Base-by-base conservation (phyloP, 768 basidiomycete genomes). In the Boletus pseudopeckii region DNA sequence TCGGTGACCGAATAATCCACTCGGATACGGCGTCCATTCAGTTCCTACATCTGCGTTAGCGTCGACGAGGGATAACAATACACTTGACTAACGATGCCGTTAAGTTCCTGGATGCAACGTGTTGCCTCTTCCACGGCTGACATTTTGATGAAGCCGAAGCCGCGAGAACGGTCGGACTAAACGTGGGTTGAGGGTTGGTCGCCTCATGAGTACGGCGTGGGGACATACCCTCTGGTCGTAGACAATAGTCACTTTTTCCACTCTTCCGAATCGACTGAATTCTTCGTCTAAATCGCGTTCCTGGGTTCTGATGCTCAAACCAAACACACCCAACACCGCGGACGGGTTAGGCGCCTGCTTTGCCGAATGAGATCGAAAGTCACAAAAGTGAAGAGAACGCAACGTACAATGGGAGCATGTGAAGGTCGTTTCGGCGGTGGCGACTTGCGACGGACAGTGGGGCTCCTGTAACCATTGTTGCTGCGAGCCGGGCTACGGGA, bases 61-160 rank as follows among this genome's bases (percentile, higher is more conserved):
- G 55, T 13, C 4, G 28, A 45, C 4, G 22, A 49, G 30, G 37
- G 26, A 45, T 1, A 36, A 7, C 0, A 24, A 20, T 28, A 38
- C 15, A 15, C 0, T 6, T 18, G 17, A 80, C 90, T 61, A 71
- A 95, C 92, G 45, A 95, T 73, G 38, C 97, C 97, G 67, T 98
- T 98, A 45, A 98, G 77, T 64, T 92, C 90, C 55, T 86, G 83
- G 63, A 99, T 89, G 72, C 91, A 95, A 30, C 86, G 77, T 26
- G 83, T 76, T 9, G 96, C 96, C 57, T 97, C 96, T 54, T 93
- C 91, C n/a, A 86, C 81, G 36, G 78, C 80, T 14, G 81, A 80
- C 94, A 99, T 98, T 60, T 86, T 87, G 72, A 99, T 95, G 69
- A 99, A 99, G 40, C 96, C 96, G 60, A 99, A 99, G 11, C 96